A percentile compares a stretch with the other conserved stretches of the same genome.
Evolutionary conservation across 208 protist species (phyloP).

Genomic region (Herpetomonas tarakana): DNA sequence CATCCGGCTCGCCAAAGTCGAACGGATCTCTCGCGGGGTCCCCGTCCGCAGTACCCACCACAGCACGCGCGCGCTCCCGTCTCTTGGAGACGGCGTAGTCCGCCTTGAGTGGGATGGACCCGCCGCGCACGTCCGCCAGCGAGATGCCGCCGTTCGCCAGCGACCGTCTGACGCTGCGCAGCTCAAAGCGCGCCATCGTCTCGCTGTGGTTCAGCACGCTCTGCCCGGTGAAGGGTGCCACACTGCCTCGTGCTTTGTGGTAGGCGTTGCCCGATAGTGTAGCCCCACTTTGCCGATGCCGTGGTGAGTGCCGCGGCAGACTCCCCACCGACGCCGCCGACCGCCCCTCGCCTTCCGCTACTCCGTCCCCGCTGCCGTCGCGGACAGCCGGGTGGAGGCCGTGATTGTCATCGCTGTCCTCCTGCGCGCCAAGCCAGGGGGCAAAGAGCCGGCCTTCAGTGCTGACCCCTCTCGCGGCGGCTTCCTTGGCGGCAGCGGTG

Average conservation of each 20-base stretch:
- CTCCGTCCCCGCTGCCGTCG: too few relatives aligned
- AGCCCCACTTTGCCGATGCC: too few relatives aligned
- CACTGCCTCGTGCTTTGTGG: too few relatives aligned
- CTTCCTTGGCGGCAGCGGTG: neutral
- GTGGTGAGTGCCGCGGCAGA: too few relatives aligned
- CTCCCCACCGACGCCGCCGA: neutral
- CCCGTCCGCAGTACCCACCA: neutral
- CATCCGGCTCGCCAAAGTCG: conserved; percentile 4
- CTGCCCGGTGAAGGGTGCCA: neutral
- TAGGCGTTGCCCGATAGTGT: too few relatives aligned
- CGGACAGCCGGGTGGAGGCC: neutral
- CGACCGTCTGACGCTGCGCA: conserved; percentile 41
- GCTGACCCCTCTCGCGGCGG: neutral
- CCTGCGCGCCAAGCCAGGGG: neutral
- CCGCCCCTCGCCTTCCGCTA: too few relatives aligned
- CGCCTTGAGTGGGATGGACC: conserved; percentile 12
- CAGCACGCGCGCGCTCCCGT: neutral
- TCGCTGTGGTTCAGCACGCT: conserved; percentile 2
- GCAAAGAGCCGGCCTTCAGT: neutral
- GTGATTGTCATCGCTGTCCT: neutral
- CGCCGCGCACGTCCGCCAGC: conserved; percentile 14
- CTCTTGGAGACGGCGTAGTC: neutral
- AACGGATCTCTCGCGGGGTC: neutral
- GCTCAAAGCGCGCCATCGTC: conserved; percentile 55
- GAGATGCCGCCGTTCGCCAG: neutral